phyloP scores from a whole-genome alignment of 768 basidiomycete species.

The Kondoa subrosea region DNA sequence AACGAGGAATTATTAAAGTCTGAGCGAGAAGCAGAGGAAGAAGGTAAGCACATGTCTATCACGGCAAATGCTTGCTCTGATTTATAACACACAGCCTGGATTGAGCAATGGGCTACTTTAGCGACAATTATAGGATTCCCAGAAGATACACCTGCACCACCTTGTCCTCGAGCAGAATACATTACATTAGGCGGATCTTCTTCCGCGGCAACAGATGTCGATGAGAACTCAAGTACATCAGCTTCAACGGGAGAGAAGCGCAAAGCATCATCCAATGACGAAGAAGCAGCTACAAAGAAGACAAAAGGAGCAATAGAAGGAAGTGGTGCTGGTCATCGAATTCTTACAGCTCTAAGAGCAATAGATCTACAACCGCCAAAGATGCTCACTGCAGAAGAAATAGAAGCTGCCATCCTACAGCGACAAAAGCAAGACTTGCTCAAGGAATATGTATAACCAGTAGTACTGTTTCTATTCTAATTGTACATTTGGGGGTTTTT shows the following conservation, averaged over 20 bases:
- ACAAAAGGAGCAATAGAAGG: not conserved
- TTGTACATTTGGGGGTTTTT: not conserved
- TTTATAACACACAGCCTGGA: slow-evolving; percentile 19
- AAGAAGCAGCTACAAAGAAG: not conserved
- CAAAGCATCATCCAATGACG: slow-evolving; percentile 6
- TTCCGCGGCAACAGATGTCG: slow-evolving; percentile 8
- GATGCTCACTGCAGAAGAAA: slow-evolving; percentile 4
- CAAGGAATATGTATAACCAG: slow-evolving; percentile 13
- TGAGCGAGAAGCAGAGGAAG: slow-evolving; percentile 55
- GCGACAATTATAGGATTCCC: slow-evolving; percentile 11
- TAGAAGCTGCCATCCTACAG: slow-evolving; percentile 12
- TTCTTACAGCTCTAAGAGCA: slow-evolving; percentile 13
- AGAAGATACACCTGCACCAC: slow-evolving; percentile 1
- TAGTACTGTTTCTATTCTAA: not conserved
- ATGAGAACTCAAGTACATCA: not conserved
- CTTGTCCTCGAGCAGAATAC: slow-evolving; percentile 15
- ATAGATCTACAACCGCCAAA: slow-evolving; percentile 11
- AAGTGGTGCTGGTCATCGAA: slow-evolving; percentile 10
- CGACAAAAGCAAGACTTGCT: slow-evolving; percentile 18
- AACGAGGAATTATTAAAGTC: slow-evolving; percentile 49
- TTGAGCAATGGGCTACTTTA: slow-evolving; percentile 25
- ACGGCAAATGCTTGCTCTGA: too few relatives aligned
- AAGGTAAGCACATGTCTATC: slow-evolving; percentile 41
- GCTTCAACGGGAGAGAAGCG: slow-evolving; percentile 4
- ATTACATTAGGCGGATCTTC: slow-evolving; percentile 7